These are phyloP conservation scores for Cajanus cajan DNA, from an alignment of 306 rosid species.

Conservation along the genomic window DNA sequence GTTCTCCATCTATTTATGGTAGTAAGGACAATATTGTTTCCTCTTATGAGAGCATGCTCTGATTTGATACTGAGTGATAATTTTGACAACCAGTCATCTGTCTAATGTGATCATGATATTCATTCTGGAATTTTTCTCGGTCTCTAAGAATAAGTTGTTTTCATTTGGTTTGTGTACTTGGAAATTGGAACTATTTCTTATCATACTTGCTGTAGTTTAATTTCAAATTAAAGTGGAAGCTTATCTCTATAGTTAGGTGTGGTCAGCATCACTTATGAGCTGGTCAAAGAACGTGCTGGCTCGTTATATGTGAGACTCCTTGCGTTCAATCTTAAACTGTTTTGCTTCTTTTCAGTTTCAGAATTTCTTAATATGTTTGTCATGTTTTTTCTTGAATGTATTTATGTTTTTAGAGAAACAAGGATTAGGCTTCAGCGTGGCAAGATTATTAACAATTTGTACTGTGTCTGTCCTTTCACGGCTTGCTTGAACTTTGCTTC, in stretches of 20 bases:
- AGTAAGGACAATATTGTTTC: neutral
- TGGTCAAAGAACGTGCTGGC: neutral
- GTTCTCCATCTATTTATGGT: neutral
- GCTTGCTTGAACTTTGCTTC: constrained; percentile 18
- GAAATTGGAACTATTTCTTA: constrained; percentile 13
- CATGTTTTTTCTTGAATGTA: neutral
- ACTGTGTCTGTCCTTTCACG: neutral
- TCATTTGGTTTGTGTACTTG: neutral
- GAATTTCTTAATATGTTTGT: neutral
- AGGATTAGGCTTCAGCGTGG: neutral
- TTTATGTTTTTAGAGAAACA: neutral
- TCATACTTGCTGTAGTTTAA: neutral
- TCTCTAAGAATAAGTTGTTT: neutral
- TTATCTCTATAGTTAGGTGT: neutral
- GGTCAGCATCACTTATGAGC: neutral
- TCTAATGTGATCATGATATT: neutral
- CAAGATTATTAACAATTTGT: neutral
- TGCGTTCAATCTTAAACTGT: neutral
- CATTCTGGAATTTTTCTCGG: neutral
- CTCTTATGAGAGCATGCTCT: neutral
- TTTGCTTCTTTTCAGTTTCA: constrained; percentile 2
- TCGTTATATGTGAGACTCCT: neutral
- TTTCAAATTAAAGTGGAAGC: neutral
- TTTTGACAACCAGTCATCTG: constrained; percentile 2
- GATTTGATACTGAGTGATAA: neutral